These are phyloP conservation scores for Zygosaccharomyces pseudobailii DNA, from an alignment of 1,139 yeast species.

Conservation along the genomic window DNA sequence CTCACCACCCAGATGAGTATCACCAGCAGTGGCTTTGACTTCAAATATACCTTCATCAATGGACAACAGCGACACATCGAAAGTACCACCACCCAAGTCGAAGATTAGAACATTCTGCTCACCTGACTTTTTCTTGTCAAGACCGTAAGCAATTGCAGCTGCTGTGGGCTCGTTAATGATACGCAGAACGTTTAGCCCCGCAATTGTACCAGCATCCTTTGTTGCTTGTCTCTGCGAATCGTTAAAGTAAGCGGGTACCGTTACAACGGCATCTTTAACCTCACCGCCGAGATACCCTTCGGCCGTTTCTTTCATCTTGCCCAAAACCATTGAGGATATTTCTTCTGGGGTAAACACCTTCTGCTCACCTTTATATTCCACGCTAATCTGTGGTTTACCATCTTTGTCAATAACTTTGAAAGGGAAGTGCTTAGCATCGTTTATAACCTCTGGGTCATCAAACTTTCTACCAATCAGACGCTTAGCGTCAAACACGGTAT, in stretches of 20 bases:
- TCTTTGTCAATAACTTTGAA: conserved; percentile 53
- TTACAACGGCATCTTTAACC: conserved; percentile 70
- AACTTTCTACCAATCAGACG: conserved; percentile 66
- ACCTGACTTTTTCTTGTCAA: conserved; percentile 75
- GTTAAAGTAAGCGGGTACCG: conserved; percentile 94
- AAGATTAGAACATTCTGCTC: conserved; percentile 88
- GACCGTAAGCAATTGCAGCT: conserved; percentile 96
- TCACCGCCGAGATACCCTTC: conserved; percentile 57
- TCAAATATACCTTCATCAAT: conserved; percentile 96
- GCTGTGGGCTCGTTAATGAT: conserved; percentile 98
- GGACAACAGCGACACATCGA: conserved; percentile 88
- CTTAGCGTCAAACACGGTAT: conserved; percentile 65
- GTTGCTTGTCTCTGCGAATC: conserved; percentile 99
- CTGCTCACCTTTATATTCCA: conserved; percentile 62
- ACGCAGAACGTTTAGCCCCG: conserved; percentile 90
- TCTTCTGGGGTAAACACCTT: conserved; percentile 63
- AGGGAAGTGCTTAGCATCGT: conserved; percentile 60
- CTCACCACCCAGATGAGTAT: conserved; percentile 98
- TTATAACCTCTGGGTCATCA: conserved; percentile 51
- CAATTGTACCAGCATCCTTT: conserved; percentile 95
- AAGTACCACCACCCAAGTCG: conserved; percentile 98
- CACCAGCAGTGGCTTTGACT: conserved; percentile 98
- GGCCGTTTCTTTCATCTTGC: conserved; percentile 65
- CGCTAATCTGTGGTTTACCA: conserved; percentile 58
- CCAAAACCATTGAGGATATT: conserved; percentile 59